Evolutionary conservation across 768 basidiomycete genomes (phyloP), one percentile per base, ranked within the genome.

Genomic region (Lyophyllum semitale): DNA sequence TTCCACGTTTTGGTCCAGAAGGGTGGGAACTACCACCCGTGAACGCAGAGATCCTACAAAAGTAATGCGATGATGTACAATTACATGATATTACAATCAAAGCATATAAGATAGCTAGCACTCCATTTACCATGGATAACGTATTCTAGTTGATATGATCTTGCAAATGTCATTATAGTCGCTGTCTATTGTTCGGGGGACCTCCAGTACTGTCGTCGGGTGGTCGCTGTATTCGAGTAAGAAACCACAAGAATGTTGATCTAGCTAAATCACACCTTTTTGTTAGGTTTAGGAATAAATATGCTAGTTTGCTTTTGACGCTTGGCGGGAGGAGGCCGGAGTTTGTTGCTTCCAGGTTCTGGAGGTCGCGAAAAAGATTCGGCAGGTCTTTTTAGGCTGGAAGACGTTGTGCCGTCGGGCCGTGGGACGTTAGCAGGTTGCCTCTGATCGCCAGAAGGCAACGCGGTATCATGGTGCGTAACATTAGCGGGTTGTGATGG

Each of bases 11-110:
- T 68, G 93, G 93, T 9, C 87, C 87, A 35, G 84, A 88, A 27
- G 84, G 84, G 7, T 95, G 95, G 87, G 92, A 96, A 68, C 71
- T 99, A 53, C 93, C 95, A 27, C 81, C 92, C 2, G 76, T 93
- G 8, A 78, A 76, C 60, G 77, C 73, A 22, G 71, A 71, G 27
- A 51, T 49, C 17, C 49, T 61, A 49, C 54, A 33, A 48, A 54
- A 62, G 51, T 53, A 38, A 27, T 27, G 37, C 58, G 44, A 51
- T 43, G 62, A 50, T 51, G 40, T 61, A 44, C 45, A 25, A 23
- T 11, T 38, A 30, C 5, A 30, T n/a, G 30, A 35, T 51, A 29
- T 51, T 41, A 50, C 43, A 23, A n/a, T n/a, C n/a, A n/a, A n/a
- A 22, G 44, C 17, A 20, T 45, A 13, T 46, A 26, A 38, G 20